phyloP scores from a whole-genome alignment of 148 eudicot species.

The Diospyros kaki region DNA sequence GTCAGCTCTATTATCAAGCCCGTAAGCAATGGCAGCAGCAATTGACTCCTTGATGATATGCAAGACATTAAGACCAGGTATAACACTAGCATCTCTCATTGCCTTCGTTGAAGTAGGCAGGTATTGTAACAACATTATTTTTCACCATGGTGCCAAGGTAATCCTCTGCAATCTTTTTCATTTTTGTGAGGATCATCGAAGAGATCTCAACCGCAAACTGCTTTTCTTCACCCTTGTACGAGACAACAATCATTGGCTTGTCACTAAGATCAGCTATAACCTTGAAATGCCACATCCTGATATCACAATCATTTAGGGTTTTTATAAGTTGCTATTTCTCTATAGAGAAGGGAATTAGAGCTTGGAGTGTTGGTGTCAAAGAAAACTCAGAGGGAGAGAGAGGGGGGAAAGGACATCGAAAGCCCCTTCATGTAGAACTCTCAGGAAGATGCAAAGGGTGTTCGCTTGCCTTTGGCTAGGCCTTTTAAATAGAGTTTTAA shows the following conservation, averaged over 20 bases:
- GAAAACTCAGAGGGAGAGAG: no score
- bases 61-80: conserved; percentile 12
- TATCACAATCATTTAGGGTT: neutral
- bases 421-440: no score
- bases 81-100: conserved; percentile 10
- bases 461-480: no score
- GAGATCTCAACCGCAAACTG: conserved; percentile 16
- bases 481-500: no score
- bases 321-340: no score
- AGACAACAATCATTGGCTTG: conserved; percentile 15
- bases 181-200: conserved; percentile 13
- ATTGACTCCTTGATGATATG: conserved; percentile 16
- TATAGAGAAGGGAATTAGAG: no score
- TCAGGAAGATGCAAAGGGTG: no score
- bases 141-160: conserved; percentile 13
- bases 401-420: no score
- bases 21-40: conserved; percentile 18
- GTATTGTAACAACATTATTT: conserved; percentile 13
- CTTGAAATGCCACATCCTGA: conserved; percentile 15
- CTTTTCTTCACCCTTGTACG: conserved; percentile 15
- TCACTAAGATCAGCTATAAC: conserved; percentile 12
- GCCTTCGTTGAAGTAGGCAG: conserved; percentile 18
- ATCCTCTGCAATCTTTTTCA: conserved; percentile 17
- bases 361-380: no score
- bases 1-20: conserved; percentile 11